Conservation (phyloP, 2,329 filamentous ascomycete genomes). For the Colletotrichum abscissum region DNA sequence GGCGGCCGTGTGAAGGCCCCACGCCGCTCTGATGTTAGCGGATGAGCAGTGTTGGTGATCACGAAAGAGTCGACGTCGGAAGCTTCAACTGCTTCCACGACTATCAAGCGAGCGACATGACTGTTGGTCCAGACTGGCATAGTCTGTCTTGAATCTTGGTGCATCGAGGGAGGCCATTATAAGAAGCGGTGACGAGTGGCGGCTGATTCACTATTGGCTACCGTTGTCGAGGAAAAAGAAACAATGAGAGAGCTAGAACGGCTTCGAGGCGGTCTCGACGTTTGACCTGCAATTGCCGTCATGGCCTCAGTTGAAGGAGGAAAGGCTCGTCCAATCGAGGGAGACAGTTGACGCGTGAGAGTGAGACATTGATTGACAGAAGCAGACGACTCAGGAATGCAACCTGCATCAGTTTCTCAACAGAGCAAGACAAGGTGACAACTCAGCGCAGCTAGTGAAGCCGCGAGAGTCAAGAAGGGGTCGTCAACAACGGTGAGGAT, state of each 20-base stretch:
- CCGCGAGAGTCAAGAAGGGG: neutral
- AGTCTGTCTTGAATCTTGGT: neutral
- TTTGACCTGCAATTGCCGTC: neutral
- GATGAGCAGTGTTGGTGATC: slow-evolving; percentile 9
- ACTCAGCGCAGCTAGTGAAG: neutral
- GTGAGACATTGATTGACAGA: slow-evolving; percentile 23
- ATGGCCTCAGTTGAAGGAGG: slow-evolving; percentile 3
- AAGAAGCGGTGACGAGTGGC: slow-evolving; percentile 26
- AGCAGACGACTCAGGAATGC: neutral
- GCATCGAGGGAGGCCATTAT: slow-evolving; percentile 8
- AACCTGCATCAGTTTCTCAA: slow-evolving; percentile 4
- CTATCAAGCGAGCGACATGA: slow-evolving; percentile 6
- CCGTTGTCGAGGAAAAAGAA: neutral
- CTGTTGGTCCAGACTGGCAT: slow-evolving; percentile 1
- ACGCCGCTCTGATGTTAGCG: neutral
- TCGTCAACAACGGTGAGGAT: neutral
- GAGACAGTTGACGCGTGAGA: slow-evolving; percentile 2
- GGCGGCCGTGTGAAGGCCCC: neutral
- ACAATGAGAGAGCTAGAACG: neutral
- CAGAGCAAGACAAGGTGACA: neutral
- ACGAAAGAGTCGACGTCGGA: slow-evolving; percentile 3
- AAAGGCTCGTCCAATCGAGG: slow-evolving; percentile 14
- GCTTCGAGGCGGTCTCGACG: neutral
- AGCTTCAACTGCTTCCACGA: slow-evolving; percentile 7
- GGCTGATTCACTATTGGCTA: neutral